These are phyloP conservation scores for Posidonia oceanica DNA, from an alignment of 116 monocot species.

Conservation along the genomic window DNA sequence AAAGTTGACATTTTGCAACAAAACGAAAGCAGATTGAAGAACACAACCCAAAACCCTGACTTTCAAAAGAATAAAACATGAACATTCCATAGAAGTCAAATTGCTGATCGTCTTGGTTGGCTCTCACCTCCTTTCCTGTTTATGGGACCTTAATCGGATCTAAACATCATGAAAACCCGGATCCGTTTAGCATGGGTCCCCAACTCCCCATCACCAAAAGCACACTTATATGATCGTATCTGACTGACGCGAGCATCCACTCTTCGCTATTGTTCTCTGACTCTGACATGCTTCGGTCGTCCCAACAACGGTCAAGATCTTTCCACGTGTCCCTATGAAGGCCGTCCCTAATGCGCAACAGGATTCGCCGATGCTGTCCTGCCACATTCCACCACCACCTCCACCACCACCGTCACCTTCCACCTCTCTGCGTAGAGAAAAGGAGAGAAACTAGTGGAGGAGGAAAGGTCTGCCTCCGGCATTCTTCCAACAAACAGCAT, in stretches of 20 bases:
- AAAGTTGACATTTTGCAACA: too few relatives aligned
- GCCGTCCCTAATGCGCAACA: constrained; percentile 4
- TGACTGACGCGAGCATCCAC: constrained; percentile 11
- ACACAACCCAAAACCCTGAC: neutral
- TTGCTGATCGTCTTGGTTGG: too few relatives aligned
- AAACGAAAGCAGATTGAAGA: neutral
- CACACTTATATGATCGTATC: too few relatives aligned
- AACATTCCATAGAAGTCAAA: too few relatives aligned
- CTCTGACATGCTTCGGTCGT: neutral
- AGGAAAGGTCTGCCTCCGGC: neutral
- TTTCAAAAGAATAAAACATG: too few relatives aligned
- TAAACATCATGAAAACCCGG: too few relatives aligned
- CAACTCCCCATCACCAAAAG: too few relatives aligned
- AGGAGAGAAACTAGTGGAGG: too few relatives aligned
- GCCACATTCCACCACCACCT: neutral
- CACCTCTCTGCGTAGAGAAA: neutral
- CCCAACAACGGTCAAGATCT: neutral
- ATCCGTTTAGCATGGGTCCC: too few relatives aligned
- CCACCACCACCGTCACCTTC: neutral
- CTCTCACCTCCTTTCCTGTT: too few relatives aligned
- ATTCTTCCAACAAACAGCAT: too few relatives aligned
- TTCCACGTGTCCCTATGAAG: constrained; percentile 5
- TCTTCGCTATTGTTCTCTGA: constrained; percentile 3
- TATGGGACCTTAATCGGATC: too few relatives aligned
- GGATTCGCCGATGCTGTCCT: neutral